A percentile compares a stretch with the other conserved stretches of the same genome.
Evolutionary conservation across 169 alveolate species (phyloP).

Genomic region (Cryptosporidium viatorum): DNA sequence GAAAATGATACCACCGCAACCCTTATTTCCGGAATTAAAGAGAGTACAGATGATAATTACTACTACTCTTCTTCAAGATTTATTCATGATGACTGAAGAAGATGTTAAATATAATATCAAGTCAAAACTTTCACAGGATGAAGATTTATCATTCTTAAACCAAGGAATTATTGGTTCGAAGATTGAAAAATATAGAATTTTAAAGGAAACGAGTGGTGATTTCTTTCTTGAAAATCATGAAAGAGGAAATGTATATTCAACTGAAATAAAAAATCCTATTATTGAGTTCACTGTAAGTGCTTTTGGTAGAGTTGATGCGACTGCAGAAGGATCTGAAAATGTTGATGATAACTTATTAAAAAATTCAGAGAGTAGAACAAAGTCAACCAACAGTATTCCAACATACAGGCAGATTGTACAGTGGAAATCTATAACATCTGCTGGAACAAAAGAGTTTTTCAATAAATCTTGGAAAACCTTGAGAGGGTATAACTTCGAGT

Average conservation of each 20-base stretch:
- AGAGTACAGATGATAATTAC: slow-evolving; percentile 74
- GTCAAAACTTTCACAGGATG: slow-evolving; percentile 12
- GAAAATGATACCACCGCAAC: slow-evolving; percentile 84
- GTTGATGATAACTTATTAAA: not conserved
- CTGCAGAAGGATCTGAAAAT: not conserved
- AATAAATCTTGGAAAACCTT: slow-evolving; percentile 83
- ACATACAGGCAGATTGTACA: slow-evolving; percentile 22
- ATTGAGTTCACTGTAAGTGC: slow-evolving; percentile 51
- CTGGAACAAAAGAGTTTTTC: slow-evolving; percentile 73
- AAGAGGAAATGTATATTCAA: slow-evolving; percentile 36
- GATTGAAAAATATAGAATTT: slow-evolving; percentile 40
- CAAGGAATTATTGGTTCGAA: slow-evolving; percentile 69
- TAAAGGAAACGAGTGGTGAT: slow-evolving; percentile 17
- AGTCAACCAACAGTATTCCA: slow-evolving; percentile 19
- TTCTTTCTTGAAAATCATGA: slow-evolving; percentile 61
- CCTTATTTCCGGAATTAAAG: slow-evolving; percentile 86
- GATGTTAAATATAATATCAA: slow-evolving; percentile 18
- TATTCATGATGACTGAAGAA: slow-evolving; percentile 59
- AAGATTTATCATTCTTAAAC: slow-evolving; percentile 19
- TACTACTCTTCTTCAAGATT: slow-evolving; percentile 60
- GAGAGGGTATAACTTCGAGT: slow-evolving; percentile 85
- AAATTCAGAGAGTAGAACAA: not conserved
- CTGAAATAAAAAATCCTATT: slow-evolving; percentile 50
- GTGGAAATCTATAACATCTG: slow-evolving; percentile 59
- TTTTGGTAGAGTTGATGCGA: slow-evolving; percentile 68